Conservation (phyloP, 2,329 filamentous ascomycete genomes). For the Fusarium floridanum region DNA sequence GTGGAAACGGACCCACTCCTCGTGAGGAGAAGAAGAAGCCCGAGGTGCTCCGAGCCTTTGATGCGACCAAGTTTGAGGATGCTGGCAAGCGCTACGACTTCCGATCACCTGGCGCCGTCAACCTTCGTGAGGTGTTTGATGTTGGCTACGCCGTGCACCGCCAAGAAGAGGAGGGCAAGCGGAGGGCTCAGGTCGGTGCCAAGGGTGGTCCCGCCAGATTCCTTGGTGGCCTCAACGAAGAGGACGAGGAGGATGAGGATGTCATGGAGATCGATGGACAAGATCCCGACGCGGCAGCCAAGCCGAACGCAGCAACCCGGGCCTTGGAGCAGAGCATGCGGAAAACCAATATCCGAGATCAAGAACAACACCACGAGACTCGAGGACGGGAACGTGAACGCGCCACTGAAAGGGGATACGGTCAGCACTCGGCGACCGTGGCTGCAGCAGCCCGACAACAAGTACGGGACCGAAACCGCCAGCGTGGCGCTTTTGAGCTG, state of each 20-base stretch:
- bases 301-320: slow-evolving; percentile 66
- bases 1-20: slow-evolving; percentile 70
- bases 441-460: slow-evolving; percentile 87
- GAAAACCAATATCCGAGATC: slow-evolving; percentile 78
- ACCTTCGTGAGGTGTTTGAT: slow-evolving; percentile 96
- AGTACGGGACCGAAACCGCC: slow-evolving; percentile 74
- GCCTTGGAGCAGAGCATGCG: slow-evolving; percentile 90
- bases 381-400: slow-evolving; percentile 53
- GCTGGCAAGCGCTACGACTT: slow-evolving; percentile 85
- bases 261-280: slow-evolving; percentile 73
- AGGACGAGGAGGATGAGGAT: slow-evolving; percentile 62
- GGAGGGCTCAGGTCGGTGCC: slow-evolving; percentile 83
- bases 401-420: slow-evolving; percentile 76
- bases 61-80: slow-evolving; percentile 66
- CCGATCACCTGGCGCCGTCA: slow-evolving; percentile 93
- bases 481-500: slow-evolving; percentile 90
- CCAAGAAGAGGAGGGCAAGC: slow-evolving; percentile 95
- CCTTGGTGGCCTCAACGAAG: slow-evolving; percentile 76
- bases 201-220: slow-evolving; percentile 72
- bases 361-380: slow-evolving; percentile 47
- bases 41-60: slow-evolving; percentile 65
- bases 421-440: slow-evolving; percentile 87
- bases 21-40: slow-evolving; percentile 71
- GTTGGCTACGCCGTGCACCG: slow-evolving; percentile 98
- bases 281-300: slow-evolving; percentile 58